Evolutionary conservation across 1,139 yeast species (phyloP), one percentile per base, ranked within the genome.

Genomic region (Kazachstania sp.): DNA sequence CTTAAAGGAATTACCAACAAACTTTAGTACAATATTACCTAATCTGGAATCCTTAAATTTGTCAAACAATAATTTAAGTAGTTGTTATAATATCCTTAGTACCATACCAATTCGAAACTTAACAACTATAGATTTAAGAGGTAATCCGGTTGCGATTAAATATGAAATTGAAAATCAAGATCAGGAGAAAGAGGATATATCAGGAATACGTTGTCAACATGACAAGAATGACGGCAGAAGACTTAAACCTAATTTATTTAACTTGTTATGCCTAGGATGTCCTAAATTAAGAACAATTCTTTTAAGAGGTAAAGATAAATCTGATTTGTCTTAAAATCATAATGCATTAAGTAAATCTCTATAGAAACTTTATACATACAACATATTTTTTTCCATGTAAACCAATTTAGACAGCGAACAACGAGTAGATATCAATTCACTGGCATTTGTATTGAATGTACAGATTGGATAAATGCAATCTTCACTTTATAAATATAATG

Each of bases 21-120:
- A 49, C 16, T 32, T 49, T 12, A 20, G 41, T 26, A 12, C 32
- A 8, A 16, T 32, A 12, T 16, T 47, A 6, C 50, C 49, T 3
- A 12, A 32, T 30, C 20, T 49, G 12, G 44, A 47, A 38, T 43
- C 45, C 16, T 34, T 49, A 19, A 15, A 31, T 11, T 29, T 49
- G 20, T 41, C 42, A 13, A 39, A 40, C 20, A 49, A 49, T 37
- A 41, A 47, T 16, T 35, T 49, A 9, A 26, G 18, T 3, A 35
- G 42, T 15, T 41, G 44, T 45, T 36, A 47, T 13, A 44, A 45
- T 34, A n/a, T 45, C n/a, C 28, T 47, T 7, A 19, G 30, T 11
- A 32, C 43, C 6, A 28, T 47, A 3, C 47, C 47, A 32, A 32
- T 13, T 3, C 20, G 43, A 7, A 36, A 34, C 15, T 36, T 46